phyloP scores from a whole-genome alignment of 2,329 filamentous ascomycete species.

The Chaetothyriales sp. region DNA sequence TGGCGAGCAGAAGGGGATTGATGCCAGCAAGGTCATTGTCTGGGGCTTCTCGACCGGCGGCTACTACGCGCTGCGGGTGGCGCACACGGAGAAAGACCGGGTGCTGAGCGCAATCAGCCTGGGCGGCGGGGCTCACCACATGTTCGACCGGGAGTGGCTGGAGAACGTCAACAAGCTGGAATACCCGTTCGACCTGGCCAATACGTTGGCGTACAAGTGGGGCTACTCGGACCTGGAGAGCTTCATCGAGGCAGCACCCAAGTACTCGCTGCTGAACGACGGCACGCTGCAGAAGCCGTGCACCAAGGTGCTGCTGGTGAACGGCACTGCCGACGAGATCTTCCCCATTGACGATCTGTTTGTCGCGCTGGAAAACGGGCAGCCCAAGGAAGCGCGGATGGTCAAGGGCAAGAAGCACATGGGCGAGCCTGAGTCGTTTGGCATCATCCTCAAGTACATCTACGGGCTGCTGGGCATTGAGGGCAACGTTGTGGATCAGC shows the following conservation, averaged over 20 bases:
- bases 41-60: slow-evolving; percentile 47
- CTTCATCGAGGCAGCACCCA: slow-evolving; percentile 37
- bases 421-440: slow-evolving; percentile 46
- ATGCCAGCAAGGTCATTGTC: slow-evolving; percentile 35
- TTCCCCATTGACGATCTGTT: slow-evolving; percentile 50
- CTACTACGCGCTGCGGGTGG: slow-evolving; percentile 44
- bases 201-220: slow-evolving; percentile 38
- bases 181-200: slow-evolving; percentile 45
- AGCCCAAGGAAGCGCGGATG: slow-evolving; percentile 42
- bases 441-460: slow-evolving; percentile 27
- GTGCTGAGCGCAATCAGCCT: slow-evolving; percentile 40
- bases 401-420: slow-evolving; percentile 51
- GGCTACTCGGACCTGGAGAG: slow-evolving; percentile 28
- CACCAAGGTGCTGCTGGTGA: slow-evolving; percentile 42
- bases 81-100: slow-evolving; percentile 42
- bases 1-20: slow-evolving; percentile 33
- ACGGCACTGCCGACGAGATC: slow-evolving; percentile 47
- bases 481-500: slow-evolving; percentile 17
- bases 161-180: slow-evolving; percentile 42
- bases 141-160: slow-evolving; percentile 44
- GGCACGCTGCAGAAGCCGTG: slow-evolving; percentile 39
- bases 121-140: slow-evolving; percentile 45
- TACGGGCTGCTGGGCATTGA: slow-evolving; percentile 20
- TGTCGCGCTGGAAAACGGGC: slow-evolving; percentile 39
- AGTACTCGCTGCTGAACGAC: slow-evolving; percentile 42